Conservation (phyloP, 805 yeast species). For the Cyberlindnera nakhonratchasimensis region DNA sequence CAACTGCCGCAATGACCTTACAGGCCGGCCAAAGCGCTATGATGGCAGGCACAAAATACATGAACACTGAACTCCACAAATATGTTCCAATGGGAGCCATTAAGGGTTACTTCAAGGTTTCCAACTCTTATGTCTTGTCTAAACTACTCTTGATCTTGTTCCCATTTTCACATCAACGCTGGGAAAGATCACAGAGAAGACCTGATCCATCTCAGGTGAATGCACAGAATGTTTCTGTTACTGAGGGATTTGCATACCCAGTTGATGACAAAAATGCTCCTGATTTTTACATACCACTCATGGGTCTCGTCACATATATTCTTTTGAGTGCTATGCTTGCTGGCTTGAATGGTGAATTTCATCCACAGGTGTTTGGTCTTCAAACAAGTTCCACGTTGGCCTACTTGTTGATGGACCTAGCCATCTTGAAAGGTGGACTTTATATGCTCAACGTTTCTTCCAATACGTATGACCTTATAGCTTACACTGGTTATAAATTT, state of each 20-base stretch:
- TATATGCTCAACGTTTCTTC: constrained; percentile 72
- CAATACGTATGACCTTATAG: constrained; percentile 76
- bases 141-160: constrained; percentile 73
- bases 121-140: constrained; percentile 77
- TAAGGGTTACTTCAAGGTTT: constrained; percentile 87
- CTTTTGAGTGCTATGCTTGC: constrained; percentile 78
- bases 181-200: constrained; percentile 57
- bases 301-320: constrained; percentile 88
- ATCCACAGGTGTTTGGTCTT: constrained; percentile 87
- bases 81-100: constrained; percentile 52
- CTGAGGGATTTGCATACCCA: constrained; percentile 62
- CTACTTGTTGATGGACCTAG: constrained; percentile 70
- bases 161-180: constrained; percentile 81
- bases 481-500: constrained; percentile 93
- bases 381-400: constrained; percentile 85
- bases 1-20: constrained; percentile 78
- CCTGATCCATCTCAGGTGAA: constrained; percentile 31
- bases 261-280: constrained; percentile 90
- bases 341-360: constrained; percentile 86
- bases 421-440: constrained; percentile 74
- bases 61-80: constrained; percentile 57
- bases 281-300: constrained; percentile 90
- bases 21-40: constrained; percentile 87
- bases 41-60: constrained; percentile 72
- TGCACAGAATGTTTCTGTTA: constrained; percentile 2